phyloP scores from a whole-genome alignment of 495 filamentous ascomycete species.

The Extremus antarcticus region DNA sequence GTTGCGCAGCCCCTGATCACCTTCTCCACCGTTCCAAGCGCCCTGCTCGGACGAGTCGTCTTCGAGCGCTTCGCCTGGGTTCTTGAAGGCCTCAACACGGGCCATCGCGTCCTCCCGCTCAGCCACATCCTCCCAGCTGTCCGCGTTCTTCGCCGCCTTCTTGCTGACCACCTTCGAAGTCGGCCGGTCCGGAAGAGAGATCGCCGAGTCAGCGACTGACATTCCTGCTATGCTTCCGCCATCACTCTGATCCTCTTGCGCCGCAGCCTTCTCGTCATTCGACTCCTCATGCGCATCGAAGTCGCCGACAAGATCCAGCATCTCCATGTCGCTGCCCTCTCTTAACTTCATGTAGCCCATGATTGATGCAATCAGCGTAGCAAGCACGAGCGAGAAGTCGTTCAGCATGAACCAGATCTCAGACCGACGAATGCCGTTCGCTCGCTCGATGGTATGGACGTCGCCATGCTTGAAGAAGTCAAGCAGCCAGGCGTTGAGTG shows the following conservation, averaged over 20 bases:
- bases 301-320: constrained; percentile 30
- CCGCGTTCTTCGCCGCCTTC: constrained; percentile 20
- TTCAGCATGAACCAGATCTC: constrained; percentile 60
- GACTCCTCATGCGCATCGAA: constrained; percentile 31
- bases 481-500: constrained; percentile 59
- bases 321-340: constrained; percentile 23
- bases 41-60: constrained; percentile 21
- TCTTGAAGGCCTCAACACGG: constrained; percentile 11
- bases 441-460: constrained; percentile 39
- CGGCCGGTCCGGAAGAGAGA: not conserved
- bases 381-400: constrained; percentile 60
- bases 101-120: constrained; percentile 16
- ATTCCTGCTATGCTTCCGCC: not conserved
- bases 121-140: constrained; percentile 24
- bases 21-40: constrained; percentile 19
- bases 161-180: constrained; percentile 1
- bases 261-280: constrained; percentile 30
- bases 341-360: constrained; percentile 39
- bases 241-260: constrained; percentile 18
- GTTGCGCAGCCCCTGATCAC: constrained; percentile 39
- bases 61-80: constrained; percentile 25
- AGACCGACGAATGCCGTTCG: constrained; percentile 48
- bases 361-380: constrained; percentile 51
- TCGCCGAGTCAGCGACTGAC: constrained; percentile 2
- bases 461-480: constrained; percentile 69